phyloP scores from a whole-genome alignment of 495 filamentous ascomycete species.

The Neurospora sp. region DNA sequence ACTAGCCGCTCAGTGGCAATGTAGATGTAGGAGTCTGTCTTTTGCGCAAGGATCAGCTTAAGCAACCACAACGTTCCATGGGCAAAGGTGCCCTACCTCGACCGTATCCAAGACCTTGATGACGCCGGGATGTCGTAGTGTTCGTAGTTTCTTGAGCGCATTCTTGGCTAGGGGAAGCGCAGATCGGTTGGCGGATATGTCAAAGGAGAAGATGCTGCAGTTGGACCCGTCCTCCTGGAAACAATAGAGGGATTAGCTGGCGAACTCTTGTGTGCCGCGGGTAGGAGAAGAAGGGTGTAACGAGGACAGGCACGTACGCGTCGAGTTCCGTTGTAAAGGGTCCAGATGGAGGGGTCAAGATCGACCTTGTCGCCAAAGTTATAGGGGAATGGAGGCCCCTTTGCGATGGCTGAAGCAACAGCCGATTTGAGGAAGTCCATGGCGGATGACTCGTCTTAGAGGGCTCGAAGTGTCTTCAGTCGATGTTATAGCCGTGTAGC shows the following conservation, averaged over 20 bases:
- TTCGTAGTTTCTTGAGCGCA: conserved; percentile 82
- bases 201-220: conserved; percentile 95
- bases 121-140: conserved; percentile 86
- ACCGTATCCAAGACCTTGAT: conserved; percentile 88
- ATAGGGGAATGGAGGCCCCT: conserved; percentile 86
- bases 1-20: conserved; percentile 86
- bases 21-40: conserved; percentile 89
- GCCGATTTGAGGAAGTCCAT: conserved; percentile 99
- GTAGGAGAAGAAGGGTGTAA: neutral
- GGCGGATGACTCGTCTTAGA: neutral
- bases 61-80: neutral
- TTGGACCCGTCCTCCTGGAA: conserved; percentile 77
- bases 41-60: conserved; percentile 11
- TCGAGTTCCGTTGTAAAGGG: conserved; percentile 81
- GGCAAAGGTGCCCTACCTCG: conserved; percentile 51
- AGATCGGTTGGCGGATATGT: conserved; percentile 65
- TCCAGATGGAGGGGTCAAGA: conserved; percentile 83
- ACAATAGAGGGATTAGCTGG: conserved; percentile 1
- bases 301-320: conserved; percentile 44
- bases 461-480: neutral
- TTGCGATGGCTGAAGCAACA: conserved; percentile 90
- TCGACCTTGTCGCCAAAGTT: conserved; percentile 85
- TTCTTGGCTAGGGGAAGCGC: conserved; percentile 81
- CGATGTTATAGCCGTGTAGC: neutral
- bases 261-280: neutral